Base-by-base conservation (phyloP, 257 asterid genomes). In the Cynanchum wilfordii region DNA sequence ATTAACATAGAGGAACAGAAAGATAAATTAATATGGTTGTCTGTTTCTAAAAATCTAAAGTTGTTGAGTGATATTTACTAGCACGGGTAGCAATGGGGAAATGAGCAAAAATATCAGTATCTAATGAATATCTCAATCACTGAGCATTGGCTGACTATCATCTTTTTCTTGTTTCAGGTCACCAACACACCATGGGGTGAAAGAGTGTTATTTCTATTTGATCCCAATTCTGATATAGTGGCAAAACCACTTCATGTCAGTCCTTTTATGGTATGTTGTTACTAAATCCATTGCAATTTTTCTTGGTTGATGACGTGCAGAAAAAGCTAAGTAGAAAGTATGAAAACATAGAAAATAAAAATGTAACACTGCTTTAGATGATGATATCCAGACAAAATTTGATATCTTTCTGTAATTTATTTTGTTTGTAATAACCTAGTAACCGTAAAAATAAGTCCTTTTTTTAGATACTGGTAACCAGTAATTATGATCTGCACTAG, bases 181-280 rank as follows among this genome's bases (percentile, higher is more conserved):
- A 94, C 99, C 36, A 91, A 94, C 75, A 89, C 97, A 16, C 99
- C 99, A 30, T 94, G 99, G 99, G 96, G 97, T 69, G 99, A 94
- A 89, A 83, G 96, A 69, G 97, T 86, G 58, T 79, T 82, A n/a
- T 94, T 94, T 81, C 51, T 91, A 63, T 94, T 94, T 82, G 79
- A 89, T 77, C 99, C 97, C 54, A 82, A 84, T 69, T 87, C 96
- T 15, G 97, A 91, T 83, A 70, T 82, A 72, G 97, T 91, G 68
- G 97, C 97, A 51, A 94, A 94, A 78, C 88, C 97, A 72, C 97
- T 94, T 76, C 99, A 94, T 76, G 99, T 94, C 86, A 94, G 97
- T 82, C 99, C 99, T 75, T 91, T 91, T 85, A 91, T 91, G 96
- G 99, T 91, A 71, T 74, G 90, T 63, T 55, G 52, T 68, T 30